Conservation (phyloP, 2,329 filamentous ascomycete genomes). For the Scedosporium apiospermum region DNA sequence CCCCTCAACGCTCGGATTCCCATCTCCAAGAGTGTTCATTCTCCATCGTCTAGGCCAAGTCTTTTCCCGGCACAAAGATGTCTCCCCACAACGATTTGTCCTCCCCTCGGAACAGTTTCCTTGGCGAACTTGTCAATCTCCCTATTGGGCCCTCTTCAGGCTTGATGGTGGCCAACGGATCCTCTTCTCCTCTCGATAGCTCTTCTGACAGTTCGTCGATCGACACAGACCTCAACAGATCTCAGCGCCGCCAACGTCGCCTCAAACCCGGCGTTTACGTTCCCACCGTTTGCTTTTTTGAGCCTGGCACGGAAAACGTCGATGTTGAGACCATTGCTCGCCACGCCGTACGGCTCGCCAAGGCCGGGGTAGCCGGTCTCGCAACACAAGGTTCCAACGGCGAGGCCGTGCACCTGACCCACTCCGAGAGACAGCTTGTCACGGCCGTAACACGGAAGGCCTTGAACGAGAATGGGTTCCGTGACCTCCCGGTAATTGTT, state of each 20-base stretch:
- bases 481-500: constrained; percentile 61
- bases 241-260: constrained; percentile 17
- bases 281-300: constrained; percentile 67
- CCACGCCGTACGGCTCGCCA: constrained; percentile 60
- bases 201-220: not conserved
- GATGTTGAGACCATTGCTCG: constrained; percentile 51
- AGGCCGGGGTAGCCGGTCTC: constrained; percentile 63
- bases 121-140: not conserved
- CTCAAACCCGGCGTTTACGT: constrained; percentile 55
- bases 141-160: not conserved
- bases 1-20: not conserved
- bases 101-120: not conserved
- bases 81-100: not conserved
- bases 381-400: constrained; percentile 76
- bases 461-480: constrained; percentile 52
- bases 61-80: not conserved
- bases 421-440: constrained; percentile 58
- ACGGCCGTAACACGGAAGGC: constrained; percentile 61
- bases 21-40: not conserved
- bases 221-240: not conserved
- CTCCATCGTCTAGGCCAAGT: not conserved
- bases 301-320: constrained; percentile 53
- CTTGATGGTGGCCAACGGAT: not conserved
- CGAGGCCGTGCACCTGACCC: constrained; percentile 70
- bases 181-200: not conserved